Conservation (phyloP, 495 filamentous ascomycete species). For the Aspergillus ellipticus region DNA sequence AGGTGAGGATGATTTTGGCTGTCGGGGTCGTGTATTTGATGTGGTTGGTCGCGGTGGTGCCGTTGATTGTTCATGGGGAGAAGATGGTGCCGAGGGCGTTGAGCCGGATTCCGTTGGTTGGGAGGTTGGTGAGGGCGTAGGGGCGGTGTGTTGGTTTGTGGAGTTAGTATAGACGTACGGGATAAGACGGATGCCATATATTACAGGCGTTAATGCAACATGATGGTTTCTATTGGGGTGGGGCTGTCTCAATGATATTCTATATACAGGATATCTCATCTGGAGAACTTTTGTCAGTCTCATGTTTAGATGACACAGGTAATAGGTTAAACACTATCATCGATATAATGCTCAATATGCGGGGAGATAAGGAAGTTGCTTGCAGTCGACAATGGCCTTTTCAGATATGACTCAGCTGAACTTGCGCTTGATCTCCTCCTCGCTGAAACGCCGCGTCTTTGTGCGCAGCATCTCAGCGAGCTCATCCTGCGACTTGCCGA, state of each 20-base stretch:
- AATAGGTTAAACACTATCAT: too few species aligned
- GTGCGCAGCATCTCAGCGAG: conserved; percentile 56
- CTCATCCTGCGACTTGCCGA: conserved; percentile 56
- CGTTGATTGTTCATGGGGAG: conserved; percentile 33
- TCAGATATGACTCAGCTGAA: background rate
- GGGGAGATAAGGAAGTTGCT: too few species aligned
- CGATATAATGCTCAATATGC: too few species aligned
- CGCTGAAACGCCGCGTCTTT: conserved; percentile 55
- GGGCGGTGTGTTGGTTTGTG: background rate
- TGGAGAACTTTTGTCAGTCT: too few species aligned
- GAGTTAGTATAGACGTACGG: background rate
- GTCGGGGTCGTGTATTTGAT: conserved; percentile 29
- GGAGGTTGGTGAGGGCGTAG: background rate
- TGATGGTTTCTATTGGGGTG: background rate
- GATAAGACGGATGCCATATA: background rate
- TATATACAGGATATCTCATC: background rate
- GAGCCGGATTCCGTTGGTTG: conserved; percentile 10
- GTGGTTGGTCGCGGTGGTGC: conserved; percentile 36
- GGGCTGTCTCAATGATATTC: background rate
- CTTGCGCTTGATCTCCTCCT: background rate
- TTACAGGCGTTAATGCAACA: background rate
- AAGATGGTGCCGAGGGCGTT: conserved; percentile 25
- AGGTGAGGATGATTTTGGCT: conserved; percentile 21
- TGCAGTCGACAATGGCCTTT: too few species aligned
- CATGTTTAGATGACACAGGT: too few species aligned